Evolutionary conservation across 1,139 yeast genomes (phyloP), one percentile per base, ranked within the genome.

Genomic region (Protomyces macrosporus): DNA sequence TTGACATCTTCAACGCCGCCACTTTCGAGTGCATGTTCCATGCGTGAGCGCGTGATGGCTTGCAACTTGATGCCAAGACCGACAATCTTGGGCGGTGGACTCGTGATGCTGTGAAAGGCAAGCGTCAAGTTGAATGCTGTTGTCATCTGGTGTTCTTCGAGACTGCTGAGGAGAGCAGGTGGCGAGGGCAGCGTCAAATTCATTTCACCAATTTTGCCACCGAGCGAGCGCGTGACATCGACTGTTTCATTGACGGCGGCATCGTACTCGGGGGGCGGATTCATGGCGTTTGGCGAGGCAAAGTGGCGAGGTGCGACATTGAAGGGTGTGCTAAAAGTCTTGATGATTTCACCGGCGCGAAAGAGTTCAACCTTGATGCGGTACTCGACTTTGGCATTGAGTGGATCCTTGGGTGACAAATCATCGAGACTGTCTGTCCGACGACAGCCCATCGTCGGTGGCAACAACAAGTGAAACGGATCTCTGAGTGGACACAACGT

Each of bases 231-330:
- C 35, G 53, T 32, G 16, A 58, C 56, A 23, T 58, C 62, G 10
- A 35, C 56, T 39, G 53, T 55, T 42, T 40, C 62, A 30, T 32
- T 23, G 35, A 58, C 33, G 42, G 45, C 36, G 14, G 40, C 62
- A 40, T 58, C 56, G 62, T 58, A 58, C 45, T 32, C 40, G 10
- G 62, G 62, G 6, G 62, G 62, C 6, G 62, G 62, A 33, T 58
- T 58, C 62, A 58, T 58, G 10, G 62, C 45, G 37, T 58, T 48
- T 6, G 62, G 62, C 23, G 55, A 45, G 33, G 56, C 35, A 35
- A 58, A 58, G 54, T 58, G 62, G 10, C 62, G 62, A 14, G 62
- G 62, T 6, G 62, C 62, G 30, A 58, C 62, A n/a, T 52, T 34
- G 45, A 58, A 58, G 12, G 55, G 39, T 40, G 53, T 52, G 32